A percentile compares a stretch with the other conserved stretches of the same genome.
phyloP scores from a whole-genome alignment of 768 basidiomycete genomes.

The Mycena rosella region DNA sequence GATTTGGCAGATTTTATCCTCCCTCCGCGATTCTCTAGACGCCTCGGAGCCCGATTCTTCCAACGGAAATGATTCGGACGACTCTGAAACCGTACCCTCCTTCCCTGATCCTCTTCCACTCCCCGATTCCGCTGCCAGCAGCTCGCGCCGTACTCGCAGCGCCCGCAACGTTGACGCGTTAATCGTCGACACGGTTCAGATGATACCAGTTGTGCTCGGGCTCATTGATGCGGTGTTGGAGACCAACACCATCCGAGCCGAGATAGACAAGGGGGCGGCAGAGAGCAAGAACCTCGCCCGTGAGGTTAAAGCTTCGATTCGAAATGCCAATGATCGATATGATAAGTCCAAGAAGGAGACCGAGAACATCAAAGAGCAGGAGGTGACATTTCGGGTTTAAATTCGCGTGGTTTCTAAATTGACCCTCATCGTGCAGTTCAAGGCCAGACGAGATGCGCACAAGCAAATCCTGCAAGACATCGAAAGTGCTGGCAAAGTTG shows the following conservation, averaged over 20 bases:
- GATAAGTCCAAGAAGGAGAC: constrained; percentile 56
- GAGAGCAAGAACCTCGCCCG: constrained; percentile 67
- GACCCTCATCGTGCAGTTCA: constrained; percentile 51
- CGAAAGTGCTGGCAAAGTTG: constrained; percentile 69
- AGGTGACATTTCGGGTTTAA: constrained; percentile 41
- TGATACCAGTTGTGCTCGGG: constrained; percentile 73
- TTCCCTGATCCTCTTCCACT: constrained; percentile 75
- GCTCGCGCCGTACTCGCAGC: constrained; percentile 62
- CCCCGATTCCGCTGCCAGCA: constrained; percentile 55
- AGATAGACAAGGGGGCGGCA: constrained; percentile 69
- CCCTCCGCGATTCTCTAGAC: constrained; percentile 56
- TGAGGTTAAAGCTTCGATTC: constrained; percentile 65
- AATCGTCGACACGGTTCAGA: constrained; percentile 64
- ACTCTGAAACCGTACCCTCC: constrained; percentile 40
- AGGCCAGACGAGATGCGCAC: constrained; percentile 60
- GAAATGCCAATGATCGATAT: constrained; percentile 72
- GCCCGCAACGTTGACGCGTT: constrained; percentile 49
- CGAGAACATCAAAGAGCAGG: constrained; percentile 43
- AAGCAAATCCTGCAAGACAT: constrained; percentile 62
- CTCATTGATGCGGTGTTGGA: constrained; percentile 67
- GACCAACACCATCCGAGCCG: constrained; percentile 64
- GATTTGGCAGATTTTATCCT: constrained; percentile 69
- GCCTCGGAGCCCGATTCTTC: constrained; percentile 30
- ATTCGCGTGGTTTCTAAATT: background rate
- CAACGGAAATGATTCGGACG: constrained; percentile 32